Conservation (phyloP, 441 rosid genomes). For the Daphne laureola region DNA sequence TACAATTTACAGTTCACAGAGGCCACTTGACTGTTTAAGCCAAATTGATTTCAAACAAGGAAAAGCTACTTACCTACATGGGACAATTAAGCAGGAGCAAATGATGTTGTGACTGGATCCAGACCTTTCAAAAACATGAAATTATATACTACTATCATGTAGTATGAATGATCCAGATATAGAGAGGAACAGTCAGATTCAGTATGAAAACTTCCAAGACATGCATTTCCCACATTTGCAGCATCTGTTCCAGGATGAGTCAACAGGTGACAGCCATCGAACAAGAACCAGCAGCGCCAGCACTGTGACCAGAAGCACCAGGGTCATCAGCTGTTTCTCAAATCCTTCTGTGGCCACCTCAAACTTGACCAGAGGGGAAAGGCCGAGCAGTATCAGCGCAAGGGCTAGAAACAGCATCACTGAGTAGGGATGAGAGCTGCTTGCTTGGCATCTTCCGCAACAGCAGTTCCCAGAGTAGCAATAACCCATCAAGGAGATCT, state of each 20-base stretch:
- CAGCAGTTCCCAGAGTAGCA: conserved; percentile 20
- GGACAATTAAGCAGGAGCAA: too few relatives aligned
- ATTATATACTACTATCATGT: too few relatives aligned
- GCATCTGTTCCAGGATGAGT: conserved; percentile 14
- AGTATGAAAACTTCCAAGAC: conserved; percentile 25
- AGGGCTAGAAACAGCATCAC: conserved; percentile 31
- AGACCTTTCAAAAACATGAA: too few relatives aligned
- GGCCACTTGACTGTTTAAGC: too few relatives aligned
- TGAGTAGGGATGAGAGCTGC: conserved; percentile 29
- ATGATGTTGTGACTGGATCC: too few relatives aligned
- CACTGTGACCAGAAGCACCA: conserved; percentile 26
- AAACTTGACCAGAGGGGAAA: conserved; percentile 30
- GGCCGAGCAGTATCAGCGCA: conserved; percentile 26
- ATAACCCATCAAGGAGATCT: conserved; percentile 6
- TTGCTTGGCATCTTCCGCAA: conserved; percentile 26
- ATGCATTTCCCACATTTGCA: conserved; percentile 30
- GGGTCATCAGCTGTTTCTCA: conserved; percentile 18
- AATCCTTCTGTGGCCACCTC: conserved; percentile 17
- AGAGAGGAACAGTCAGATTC: conserved; percentile 1
- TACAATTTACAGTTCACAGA: too few relatives aligned
- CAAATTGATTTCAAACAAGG: too few relatives aligned
- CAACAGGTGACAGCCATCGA: conserved; percentile 24
- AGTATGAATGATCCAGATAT: neutral
- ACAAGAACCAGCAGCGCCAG: conserved; percentile 23
- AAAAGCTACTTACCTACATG: too few relatives aligned